Evolutionary conservation across 2,329 filamentous ascomycete genomes (phyloP), one percentile per base, ranked within the genome.

Genomic region (Ophiostoma pallidulum): DNA sequence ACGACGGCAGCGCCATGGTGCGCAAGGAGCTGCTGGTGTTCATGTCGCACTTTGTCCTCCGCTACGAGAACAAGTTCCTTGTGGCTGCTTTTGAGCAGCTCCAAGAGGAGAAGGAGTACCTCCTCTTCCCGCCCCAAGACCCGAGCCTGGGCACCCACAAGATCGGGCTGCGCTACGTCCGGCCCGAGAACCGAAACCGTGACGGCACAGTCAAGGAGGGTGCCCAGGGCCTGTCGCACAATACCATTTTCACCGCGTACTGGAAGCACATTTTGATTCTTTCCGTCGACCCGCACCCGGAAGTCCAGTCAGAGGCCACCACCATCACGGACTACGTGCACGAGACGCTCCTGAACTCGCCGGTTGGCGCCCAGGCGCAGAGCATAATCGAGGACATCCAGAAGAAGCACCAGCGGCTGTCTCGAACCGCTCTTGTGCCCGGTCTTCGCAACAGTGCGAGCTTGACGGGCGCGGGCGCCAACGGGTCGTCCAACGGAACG

Each of bases 181-280:
- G 75, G 19, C 70, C 68, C 3, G 74, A 74, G 31, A 71, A 77
- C 53, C 71, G 76, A 46, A 73, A 77, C 57, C 59, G 65, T 13
- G 75, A 82, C 52, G 78, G 77, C 4, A 72, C 68, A 5, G 76
- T 80, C 61, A 78, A 77, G 59, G 66, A 71, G 22, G 60, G 69
- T 3, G 71, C 75, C 3, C 74, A 78, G 38, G 76, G 78, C 1
- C 65, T 86, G 10, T 88, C 90, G 12, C 82, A 86, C 54, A 92
- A 94, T 60, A 95, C 89, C 0, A 86, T 95, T 16, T 96, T 94
- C 62, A 84, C 90, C 26, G 86, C 90, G 1, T 84, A 94, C 53
- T 98, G 92, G 92, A 92, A 94, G 62, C 86, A 96, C 59, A 75
- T 94, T 37, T 71, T 96, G 50, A 86, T 94, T 53, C 74, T 97